Base-by-base conservation (phyloP, 177 flowering plant species). In the Telopea speciosissima region DNA sequence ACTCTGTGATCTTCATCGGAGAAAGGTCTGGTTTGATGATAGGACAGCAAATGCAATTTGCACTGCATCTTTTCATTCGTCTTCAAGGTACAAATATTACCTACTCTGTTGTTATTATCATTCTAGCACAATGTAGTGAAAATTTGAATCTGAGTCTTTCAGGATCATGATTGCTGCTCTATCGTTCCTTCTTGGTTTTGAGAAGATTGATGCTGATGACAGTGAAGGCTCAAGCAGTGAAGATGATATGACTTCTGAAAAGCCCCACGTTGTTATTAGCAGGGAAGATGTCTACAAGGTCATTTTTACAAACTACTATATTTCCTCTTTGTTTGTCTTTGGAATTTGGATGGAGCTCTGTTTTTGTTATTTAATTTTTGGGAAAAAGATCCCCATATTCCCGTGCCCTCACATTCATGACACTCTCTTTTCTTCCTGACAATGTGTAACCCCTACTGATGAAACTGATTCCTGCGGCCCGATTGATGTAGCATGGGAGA, bases 1-100 rank as follows among this genome's bases (percentile, higher is more conserved):
- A 10, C 79, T 92, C 8, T 87, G 97, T 78, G 91, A 92, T 76
- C 92, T 94, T 72, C 99, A 92, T 64, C 77, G 90, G 63, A 86
- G 97, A 67, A 89, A 81, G 82, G 90, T 92, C 45, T 94, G 99
- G 99, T 87, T 87, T 80, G 97, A 92, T 83, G 97, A 88, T 24
- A 87, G 90, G 75, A 90, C 96, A 23, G 97, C 97, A 62, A 87
- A 89, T 84, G 97, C 97, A 5, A 88, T 94, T 28, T 92, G 96
- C 70, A 74, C 59, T 14, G 97, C 91, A 10, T 92, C 95, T 75
- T 88, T 92, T 71, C 97, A 94, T 78, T 31, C 85, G 16, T 89
- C 97, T 56, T 76, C 96, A 65, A 88, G 87, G 98, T 90, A 76
- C 24, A 3, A 44, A 28, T 28, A 52, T 52, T 1, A 21, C 11